Base-by-base conservation (phyloP, 495 filamentous ascomycete genomes). In the Neurospora sublineolata region DNA sequence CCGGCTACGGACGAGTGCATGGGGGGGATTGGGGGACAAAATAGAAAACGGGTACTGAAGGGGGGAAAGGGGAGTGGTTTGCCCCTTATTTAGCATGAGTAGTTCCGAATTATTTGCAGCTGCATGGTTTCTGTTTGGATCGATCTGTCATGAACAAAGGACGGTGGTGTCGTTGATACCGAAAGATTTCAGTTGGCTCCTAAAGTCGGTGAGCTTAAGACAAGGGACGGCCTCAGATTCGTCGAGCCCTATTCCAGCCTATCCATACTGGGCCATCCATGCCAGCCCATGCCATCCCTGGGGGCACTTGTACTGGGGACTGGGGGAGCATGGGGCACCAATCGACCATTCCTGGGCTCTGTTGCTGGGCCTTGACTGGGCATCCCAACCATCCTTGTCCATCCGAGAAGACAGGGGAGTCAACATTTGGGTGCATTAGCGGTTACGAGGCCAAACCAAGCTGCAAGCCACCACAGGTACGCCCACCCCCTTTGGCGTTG, bases 121-220 rank as follows among this genome's bases (percentile, higher is more conserved):
- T 76, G 72, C 74, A 72, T 71, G 71, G 33, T n/a, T 67, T 46
- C 39, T 68, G 68, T 69, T 70, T 70, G 70, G 64, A 73, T 74
- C 42, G 72, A 69, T 67, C 67, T 52, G 37, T 9, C 67, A 36
- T 12, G 64, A 70, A 69, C 68, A 71, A 64, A 73, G 60, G 39
- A 64, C 7, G 41, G 52, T 58, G 42, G 27, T 33, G 70, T 40
- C 42, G 58, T 46, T 75, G 77, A 73, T 73, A 74, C 69, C 74
- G 72, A 75, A 76, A 73, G 73, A 73, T 73, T 75, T 41, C 39
- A 41, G 39, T 41, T 73, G 39, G 74, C 58, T 33, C 67, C 67
- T 77, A 67, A 77, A 78, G 77, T 79, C 77, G 77, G 77, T 79
- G 77, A 79, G 77, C 77, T 77, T 77, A 72, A 76, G 78, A 76